Conservation (phyloP, 2,329 filamentous ascomycete genomes). For the Periconia digitata region DNA sequence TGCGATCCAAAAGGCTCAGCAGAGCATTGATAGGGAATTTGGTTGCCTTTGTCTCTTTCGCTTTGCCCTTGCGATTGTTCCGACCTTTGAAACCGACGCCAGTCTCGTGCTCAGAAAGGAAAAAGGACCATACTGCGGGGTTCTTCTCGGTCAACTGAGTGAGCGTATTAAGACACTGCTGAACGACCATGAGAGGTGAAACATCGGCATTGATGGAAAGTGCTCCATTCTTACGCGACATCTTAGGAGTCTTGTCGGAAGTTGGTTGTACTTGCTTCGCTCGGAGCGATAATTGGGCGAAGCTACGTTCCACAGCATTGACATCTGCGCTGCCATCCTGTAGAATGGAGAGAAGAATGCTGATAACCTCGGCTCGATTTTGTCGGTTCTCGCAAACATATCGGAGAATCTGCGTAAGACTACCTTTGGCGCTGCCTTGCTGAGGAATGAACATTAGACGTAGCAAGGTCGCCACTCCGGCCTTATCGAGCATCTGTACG, state of each 20-base stretch:
- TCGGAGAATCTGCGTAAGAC: constrained; percentile 83
- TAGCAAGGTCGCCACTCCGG: constrained; percentile 90
- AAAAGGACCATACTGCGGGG: constrained; percentile 83
- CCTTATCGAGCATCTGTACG: constrained; percentile 95
- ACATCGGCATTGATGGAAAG: constrained; percentile 74
- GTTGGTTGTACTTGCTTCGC: constrained; percentile 71
- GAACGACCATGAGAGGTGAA: constrained; percentile 90
- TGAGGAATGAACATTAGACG: constrained; percentile 98
- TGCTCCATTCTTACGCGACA: constrained; percentile 72
- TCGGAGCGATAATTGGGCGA: constrained; percentile 86
- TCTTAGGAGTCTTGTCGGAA: constrained; percentile 78
- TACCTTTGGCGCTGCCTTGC: constrained; percentile 79
- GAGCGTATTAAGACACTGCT: constrained; percentile 87
- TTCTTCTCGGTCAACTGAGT: constrained; percentile 84
- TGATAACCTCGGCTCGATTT: constrained; percentile 90
- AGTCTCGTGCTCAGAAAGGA: constrained; percentile 91
- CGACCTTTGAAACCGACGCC: constrained; percentile 75
- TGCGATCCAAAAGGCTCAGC: constrained; percentile 84
- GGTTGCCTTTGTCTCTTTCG: constrained; percentile 77
- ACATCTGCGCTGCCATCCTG: constrained; percentile 95
- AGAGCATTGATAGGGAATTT: constrained; percentile 93
- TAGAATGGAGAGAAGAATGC: constrained; percentile 86
- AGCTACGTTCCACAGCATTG: constrained; percentile 91
- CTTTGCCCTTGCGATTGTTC: constrained; percentile 81
- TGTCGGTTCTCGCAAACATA: constrained; percentile 97